Percentiles rank a stretch among this genome's conserved stretches.
Conservation (phyloP, 148 eudicot species). For the Salicornia ramosissima region DNA sequence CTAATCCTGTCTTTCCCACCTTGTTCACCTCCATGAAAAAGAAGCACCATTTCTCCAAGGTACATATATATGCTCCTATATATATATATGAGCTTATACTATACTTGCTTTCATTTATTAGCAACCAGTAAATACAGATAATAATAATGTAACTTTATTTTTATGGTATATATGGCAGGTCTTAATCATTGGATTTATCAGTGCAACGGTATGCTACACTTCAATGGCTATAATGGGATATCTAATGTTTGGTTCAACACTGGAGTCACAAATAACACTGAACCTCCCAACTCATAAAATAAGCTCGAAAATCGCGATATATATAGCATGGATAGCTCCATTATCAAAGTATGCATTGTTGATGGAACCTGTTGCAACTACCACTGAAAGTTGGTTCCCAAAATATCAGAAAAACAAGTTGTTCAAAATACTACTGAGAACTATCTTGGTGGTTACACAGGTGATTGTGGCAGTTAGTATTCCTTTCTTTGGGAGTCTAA, state of each 20-base stretch:
- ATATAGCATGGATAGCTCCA: constrained; percentile 46
- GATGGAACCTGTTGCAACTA: constrained; percentile 43
- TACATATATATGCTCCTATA: neutral
- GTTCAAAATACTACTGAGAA: constrained; percentile 25
- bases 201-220: constrained; percentile 40
- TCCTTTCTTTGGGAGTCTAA: constrained; percentile 66
- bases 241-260: constrained; percentile 41
- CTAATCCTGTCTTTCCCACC: constrained; percentile 38
- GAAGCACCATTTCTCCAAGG: constrained; percentile 25
- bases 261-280: constrained; percentile 48
- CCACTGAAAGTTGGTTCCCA: constrained; percentile 35
- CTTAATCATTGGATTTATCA: constrained; percentile 32
- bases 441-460: too few relatives aligned
- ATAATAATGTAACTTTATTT: too few relatives aligned
- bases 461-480: constrained; percentile 45
- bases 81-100: too few relatives aligned
- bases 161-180: too few relatives aligned
- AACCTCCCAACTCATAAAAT: constrained; percentile 42
- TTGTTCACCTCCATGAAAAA: constrained; percentile 35
- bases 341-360: constrained; percentile 45
- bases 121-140: too few relatives aligned
- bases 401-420: constrained; percentile 20
- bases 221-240: constrained; percentile 52
- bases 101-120: too few relatives aligned
- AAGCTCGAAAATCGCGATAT: constrained; percentile 52